These are phyloP conservation scores for Anethum foeniculum DNA, from an alignment of 140 eudicot species.

Conservation along the genomic window DNA sequence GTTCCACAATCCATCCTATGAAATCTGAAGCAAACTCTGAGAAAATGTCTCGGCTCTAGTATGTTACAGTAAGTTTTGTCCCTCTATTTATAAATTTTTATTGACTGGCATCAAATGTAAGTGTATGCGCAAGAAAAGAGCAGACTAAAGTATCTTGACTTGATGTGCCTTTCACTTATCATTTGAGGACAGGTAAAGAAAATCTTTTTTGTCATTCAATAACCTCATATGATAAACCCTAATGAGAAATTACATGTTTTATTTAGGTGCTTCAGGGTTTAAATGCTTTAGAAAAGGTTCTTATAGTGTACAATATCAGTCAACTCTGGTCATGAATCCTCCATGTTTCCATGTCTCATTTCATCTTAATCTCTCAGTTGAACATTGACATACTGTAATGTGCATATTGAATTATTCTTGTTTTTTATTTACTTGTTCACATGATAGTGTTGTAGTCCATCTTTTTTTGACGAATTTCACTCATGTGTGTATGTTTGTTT, in stretches of 20 bases:
- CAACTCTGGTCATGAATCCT: not conserved
- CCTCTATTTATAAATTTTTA: not conserved
- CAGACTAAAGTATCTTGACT: not conserved
- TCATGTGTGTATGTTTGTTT: slow-evolving; percentile 8
- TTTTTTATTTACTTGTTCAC: not conserved
- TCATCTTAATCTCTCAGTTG: not conserved
- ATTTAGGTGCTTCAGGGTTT: not conserved
- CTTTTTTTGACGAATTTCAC: not conserved
- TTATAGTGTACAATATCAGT: not conserved
- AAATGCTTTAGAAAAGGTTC: not conserved
- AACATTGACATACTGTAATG: not conserved
- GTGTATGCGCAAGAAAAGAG: not conserved
- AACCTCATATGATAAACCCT: not conserved
- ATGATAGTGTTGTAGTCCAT: not conserved
- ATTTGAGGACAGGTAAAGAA: not conserved
- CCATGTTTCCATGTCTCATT: no score
- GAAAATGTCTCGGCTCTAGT: not conserved
- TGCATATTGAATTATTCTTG: not conserved
- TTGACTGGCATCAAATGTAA: not conserved
- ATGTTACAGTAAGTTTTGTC: not conserved
- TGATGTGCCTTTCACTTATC: not conserved
- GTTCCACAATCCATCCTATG: not conserved
- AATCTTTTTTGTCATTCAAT: not conserved
- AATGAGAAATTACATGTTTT: not conserved
- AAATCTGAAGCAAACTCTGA: not conserved